These are phyloP conservation scores for Xylaria castorea DNA, from an alignment of 495 filamentous ascomycete genomes.

Conservation along the genomic window DNA sequence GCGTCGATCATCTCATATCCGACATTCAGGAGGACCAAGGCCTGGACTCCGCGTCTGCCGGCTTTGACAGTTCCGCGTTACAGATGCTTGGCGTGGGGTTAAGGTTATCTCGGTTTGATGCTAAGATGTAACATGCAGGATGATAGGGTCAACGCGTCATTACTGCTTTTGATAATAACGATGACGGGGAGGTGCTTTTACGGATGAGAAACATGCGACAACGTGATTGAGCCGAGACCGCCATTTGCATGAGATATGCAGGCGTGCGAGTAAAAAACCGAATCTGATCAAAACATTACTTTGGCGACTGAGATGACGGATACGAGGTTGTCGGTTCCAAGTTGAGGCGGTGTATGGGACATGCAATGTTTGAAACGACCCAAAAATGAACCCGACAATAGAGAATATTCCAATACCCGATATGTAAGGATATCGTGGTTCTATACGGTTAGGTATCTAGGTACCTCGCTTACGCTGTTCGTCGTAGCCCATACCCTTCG, in stretches of 20 bases:
- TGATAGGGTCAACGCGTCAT: constrained; percentile 3
- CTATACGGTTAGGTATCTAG: no score
- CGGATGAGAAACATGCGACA: not conserved
- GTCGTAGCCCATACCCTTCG: no score
- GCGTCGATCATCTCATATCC: constrained; percentile 1
- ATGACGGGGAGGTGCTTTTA: not conserved
- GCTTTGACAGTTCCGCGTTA: constrained; percentile 11
- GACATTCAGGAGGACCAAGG: constrained; percentile 12
- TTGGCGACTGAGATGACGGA: not conserved
- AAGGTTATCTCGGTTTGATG: not conserved
- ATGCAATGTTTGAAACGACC: not conserved
- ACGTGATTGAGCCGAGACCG: constrained; percentile 11
- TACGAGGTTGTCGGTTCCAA: not conserved
- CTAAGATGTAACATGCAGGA: constrained; percentile 7
- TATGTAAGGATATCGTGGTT: not conserved
- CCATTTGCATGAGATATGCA: not conserved
- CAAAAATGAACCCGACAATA: no score
- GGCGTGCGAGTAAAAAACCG: not conserved
- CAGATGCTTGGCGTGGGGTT: constrained; percentile 19
- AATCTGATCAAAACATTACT: not conserved
- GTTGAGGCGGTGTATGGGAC: not conserved
- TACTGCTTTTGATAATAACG: not conserved
- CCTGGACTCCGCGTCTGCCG: constrained; percentile 12
- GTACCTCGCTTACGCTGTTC: no score
- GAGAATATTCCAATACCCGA: not conserved